Conservation (phyloP, 139 green algal genomes). For the Chlamydomonas incerta region DNA sequence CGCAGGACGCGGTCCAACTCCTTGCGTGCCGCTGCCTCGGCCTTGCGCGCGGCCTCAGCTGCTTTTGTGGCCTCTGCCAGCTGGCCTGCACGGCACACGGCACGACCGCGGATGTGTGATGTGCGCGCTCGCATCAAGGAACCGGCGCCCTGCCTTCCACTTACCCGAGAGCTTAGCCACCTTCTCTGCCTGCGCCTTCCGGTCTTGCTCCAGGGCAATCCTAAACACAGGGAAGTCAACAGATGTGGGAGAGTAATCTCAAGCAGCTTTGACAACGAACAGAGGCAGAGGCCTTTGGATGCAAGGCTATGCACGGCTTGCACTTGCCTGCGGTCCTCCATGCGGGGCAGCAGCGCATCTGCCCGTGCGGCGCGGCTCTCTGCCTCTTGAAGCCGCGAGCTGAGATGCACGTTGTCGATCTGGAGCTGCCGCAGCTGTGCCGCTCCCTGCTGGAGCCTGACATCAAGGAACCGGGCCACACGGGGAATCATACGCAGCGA, state of each 20-base stretch:
- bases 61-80: conserved; percentile 13
- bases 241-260: no score
- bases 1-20: conserved; percentile 34
- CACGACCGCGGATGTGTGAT: no score
- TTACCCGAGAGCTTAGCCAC: neutral
- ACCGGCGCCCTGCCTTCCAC: no score
- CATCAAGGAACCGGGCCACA: no score
- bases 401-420: conserved; percentile 27
- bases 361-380: conserved; percentile 7
- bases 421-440: conserved; percentile 39
- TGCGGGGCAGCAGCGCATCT: conserved; percentile 36
- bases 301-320: no score
- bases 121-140: no score
- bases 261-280: neutral
- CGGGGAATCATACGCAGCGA: no score
- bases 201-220: conserved; percentile 46
- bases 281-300: neutral
- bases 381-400: conserved; percentile 18
- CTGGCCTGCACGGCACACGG: neutral
- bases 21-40: conserved; percentile 33
- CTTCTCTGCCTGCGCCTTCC: conserved; percentile 32
- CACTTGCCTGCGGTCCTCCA: conserved; percentile 55
- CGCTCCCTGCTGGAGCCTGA: conserved; percentile 4
- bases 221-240: no score
- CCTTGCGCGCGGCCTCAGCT: neutral